phyloP scores from a whole-genome alignment of 1,139 yeast genomes.

The Meyerozyma smithsonii region DNA sequence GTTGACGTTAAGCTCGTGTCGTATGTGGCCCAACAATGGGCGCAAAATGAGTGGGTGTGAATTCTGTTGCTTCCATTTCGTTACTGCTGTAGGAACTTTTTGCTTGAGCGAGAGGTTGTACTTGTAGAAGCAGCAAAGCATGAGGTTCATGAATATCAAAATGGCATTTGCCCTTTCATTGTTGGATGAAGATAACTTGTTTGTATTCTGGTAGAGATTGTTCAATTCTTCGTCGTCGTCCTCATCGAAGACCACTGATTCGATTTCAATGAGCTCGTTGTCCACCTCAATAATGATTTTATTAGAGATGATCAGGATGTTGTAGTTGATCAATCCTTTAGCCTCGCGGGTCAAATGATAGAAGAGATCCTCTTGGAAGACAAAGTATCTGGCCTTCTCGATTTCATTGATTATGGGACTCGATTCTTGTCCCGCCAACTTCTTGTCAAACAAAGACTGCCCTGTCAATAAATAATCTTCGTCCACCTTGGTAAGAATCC shows the following conservation, averaged over 20 bases:
- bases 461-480: conserved; percentile 49
- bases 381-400: conserved; percentile 57
- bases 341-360: conserved; percentile 76
- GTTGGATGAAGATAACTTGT: conserved; percentile 26
- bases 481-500: conserved; percentile 49
- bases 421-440: conserved; percentile 15
- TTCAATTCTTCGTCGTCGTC: conserved; percentile 34
- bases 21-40: conserved; percentile 66
- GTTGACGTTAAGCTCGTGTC: conserved; percentile 52
- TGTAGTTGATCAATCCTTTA: conserved; percentile 61
- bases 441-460: conserved; percentile 32
- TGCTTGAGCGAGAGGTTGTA: conserved; percentile 45
- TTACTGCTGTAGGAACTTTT: conserved; percentile 42
- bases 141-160: conserved; percentile 47
- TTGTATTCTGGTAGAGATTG: conserved; percentile 27
- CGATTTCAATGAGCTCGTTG: conserved; percentile 69
- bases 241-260: conserved; percentile 50
- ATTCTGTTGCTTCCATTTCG: conserved; percentile 48
- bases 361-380: conserved; percentile 83
- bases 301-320: conserved; percentile 63
- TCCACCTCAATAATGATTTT: conserved; percentile 60
- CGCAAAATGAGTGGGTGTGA: conserved; percentile 51
- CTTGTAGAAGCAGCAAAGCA: conserved; percentile 58
- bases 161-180: conserved; percentile 50
- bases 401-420: conserved; percentile 48